Evolutionary conservation across 371 early-diverging fungal genomes (phyloP), one percentile per base, ranked within the genome.

Genomic region (Mortierella sp.): DNA sequence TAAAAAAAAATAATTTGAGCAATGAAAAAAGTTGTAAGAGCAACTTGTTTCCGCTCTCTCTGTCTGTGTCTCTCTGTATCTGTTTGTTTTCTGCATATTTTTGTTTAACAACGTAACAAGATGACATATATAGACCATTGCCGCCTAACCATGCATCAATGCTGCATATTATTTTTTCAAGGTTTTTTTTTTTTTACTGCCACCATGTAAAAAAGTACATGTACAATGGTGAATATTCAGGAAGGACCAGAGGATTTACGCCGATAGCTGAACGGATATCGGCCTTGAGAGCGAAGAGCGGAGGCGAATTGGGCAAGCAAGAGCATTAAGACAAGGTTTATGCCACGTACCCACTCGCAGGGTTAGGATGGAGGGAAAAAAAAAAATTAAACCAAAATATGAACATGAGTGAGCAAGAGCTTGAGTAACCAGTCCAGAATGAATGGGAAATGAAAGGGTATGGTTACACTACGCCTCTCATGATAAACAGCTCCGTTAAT

Each of bases 401-500:
- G 19, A 59, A 59, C 37, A 59, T 31, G 15, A 61, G 23, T 19
- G 43, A 42, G n/a, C n/a, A n/a, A n/a, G 32, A 42, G 10, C 31
- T 22, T 57, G 40, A 22, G 26, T 49, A 47, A 22, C 4, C 47
- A 49, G 47, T 15, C 22, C 15, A 57, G 34, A n/a, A 26, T 35
- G 31, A 35, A 26, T 8, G 22, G 45, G 51, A 49, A 62, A 49
- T 56, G 57, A 56, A 32, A 17, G 15, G 19, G 34, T 8, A 32
- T 32, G 34, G 57, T 56, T 29, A 56, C 31, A 56, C 31, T 34
- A 56, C 57, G 57, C 57, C 19, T 19, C 55, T 40, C n/a, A n/a
- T n/a, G n/a, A n/a, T n/a, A n/a, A n/a, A n/a, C n/a, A n/a, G 58
- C 34, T 60, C 55, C 28, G 23, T 68, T 68, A 61, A 68, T 68